Conservation (phyloP, 23 red algal genomes). For the Gracilaria vermiculophylla region DNA sequence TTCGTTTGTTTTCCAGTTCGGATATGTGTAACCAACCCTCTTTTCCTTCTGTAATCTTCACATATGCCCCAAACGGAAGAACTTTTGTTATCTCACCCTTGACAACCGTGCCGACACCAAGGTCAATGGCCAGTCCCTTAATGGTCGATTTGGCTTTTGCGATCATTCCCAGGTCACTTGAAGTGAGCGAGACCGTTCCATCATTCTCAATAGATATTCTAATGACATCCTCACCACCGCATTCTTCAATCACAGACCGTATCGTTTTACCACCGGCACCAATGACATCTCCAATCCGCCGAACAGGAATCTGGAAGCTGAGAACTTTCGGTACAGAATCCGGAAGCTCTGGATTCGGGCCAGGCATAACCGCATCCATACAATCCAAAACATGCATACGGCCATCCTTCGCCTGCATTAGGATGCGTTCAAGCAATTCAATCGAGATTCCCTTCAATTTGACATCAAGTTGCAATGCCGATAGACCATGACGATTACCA, state of each 20-base stretch:
- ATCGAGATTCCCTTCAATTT: conserved; percentile 89
- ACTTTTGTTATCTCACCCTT: conserved; percentile 60
- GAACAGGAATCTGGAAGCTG: conserved; percentile 51
- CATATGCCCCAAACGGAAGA: conserved; percentile 93
- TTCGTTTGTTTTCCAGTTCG: conserved; percentile 78
- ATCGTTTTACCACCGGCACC: conserved; percentile 85
- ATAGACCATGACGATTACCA: conserved; percentile 65
- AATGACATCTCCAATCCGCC: conserved; percentile 88
- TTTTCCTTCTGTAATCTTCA: conserved; percentile 75
- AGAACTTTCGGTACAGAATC: conserved; percentile 76
- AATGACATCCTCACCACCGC: conserved; percentile 84
- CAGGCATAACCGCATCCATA: conserved; percentile 61
- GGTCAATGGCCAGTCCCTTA: conserved; percentile 8
- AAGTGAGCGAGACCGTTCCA: conserved; percentile 70
- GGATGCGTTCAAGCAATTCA: conserved; percentile 63
- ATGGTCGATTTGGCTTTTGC: conserved; percentile 57
- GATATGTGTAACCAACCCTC: conserved; percentile 96
- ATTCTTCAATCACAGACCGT: conserved; percentile 82
- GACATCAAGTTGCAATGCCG: conserved; percentile 93
- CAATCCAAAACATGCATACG: conserved; percentile 71
- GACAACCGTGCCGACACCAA: conserved; percentile 63
- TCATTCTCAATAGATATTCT: conserved; percentile 80
- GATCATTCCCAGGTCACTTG: conserved; percentile 28
- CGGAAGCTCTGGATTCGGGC: conserved; percentile 41
- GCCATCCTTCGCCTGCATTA: conserved; percentile 69